Conservation (phyloP, 2,329 filamentous ascomycete genomes). For the Seiridium unicorne region DNA sequence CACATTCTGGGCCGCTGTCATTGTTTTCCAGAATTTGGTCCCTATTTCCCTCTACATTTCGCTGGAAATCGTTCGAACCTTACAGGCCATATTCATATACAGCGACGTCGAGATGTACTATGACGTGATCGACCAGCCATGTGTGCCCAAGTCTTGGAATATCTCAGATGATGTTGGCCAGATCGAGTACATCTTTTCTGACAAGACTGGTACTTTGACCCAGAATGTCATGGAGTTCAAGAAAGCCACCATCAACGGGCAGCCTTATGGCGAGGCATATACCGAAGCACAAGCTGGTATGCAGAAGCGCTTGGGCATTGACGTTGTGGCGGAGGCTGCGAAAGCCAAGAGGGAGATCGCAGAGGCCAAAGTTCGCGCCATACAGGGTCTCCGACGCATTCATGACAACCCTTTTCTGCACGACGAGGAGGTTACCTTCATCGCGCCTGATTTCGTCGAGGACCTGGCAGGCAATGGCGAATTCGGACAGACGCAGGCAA, state of each 20-base stretch:
- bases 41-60: constrained; percentile 98
- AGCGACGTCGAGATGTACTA: constrained; percentile 98
- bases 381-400: constrained; percentile 70
- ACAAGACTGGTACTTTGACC: constrained; percentile 87
- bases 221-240: constrained; percentile 99
- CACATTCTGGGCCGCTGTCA: constrained; percentile 93
- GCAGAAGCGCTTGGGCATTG: constrained; percentile 85
- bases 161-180: constrained; percentile 97
- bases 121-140: constrained; percentile 88
- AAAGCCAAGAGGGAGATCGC: constrained; percentile 76
- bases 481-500: constrained; percentile 72
- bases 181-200: constrained; percentile 98
- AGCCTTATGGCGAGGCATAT: constrained; percentile 94
- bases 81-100: constrained; percentile 96
- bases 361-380: constrained; percentile 68
- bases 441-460: constrained; percentile 84
- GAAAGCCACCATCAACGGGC: constrained; percentile 94
- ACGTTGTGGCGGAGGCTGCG: constrained; percentile 78
- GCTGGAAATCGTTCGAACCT: constrained; percentile 88
- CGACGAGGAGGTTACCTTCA: constrained; percentile 87
- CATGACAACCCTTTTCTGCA: constrained; percentile 89
- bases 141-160: constrained; percentile 97
- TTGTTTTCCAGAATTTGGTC: constrained; percentile 97
- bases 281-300: constrained; percentile 96
- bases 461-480: constrained; percentile 68